Evolutionary conservation across 225 moss, liverwort and hornwort genomes (phyloP).

Genomic region (Asterella californica): DNA sequence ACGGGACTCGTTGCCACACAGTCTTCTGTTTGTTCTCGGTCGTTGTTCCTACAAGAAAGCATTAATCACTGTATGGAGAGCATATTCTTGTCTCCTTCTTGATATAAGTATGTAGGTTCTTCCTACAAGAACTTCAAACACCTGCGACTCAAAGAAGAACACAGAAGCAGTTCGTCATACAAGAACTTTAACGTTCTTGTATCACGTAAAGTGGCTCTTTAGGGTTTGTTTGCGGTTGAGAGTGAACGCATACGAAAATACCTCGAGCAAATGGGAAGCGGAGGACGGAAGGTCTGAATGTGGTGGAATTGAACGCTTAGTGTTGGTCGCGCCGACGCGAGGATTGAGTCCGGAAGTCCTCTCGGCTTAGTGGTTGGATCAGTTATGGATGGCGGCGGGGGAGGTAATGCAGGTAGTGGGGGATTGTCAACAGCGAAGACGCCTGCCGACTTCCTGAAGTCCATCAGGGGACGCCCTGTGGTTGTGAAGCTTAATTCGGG

Average conservation of each 20-base stretch:
- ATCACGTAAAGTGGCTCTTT: not conserved
- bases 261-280: not conserved
- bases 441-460: constrained; percentile 93
- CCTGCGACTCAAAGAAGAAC: too few relatives aligned
- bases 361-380: not conserved
- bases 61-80: too few relatives aligned
- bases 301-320: not conserved
- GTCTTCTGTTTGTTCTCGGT: too few relatives aligned
- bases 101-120: not conserved
- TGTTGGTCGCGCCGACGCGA: not conserved
- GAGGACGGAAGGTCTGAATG: not conserved
- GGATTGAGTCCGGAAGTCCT: not conserved
- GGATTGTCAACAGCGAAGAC: constrained; percentile 75
- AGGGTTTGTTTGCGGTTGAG: not conserved
- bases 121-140: not conserved
- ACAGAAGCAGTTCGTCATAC: too few relatives aligned
- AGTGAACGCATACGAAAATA: not conserved
- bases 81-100: too few relatives aligned
- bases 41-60: too few relatives aligned
- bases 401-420: constrained; percentile 45
- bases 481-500: constrained; percentile 97
- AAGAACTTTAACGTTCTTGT: not conserved
- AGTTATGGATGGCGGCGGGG: constrained; percentile 30
- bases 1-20: too few relatives aligned
- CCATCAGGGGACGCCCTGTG: constrained; percentile 87